Conservation (phyloP, 2,329 filamentous ascomycete species). For the Microthyrium microscopicum region DNA sequence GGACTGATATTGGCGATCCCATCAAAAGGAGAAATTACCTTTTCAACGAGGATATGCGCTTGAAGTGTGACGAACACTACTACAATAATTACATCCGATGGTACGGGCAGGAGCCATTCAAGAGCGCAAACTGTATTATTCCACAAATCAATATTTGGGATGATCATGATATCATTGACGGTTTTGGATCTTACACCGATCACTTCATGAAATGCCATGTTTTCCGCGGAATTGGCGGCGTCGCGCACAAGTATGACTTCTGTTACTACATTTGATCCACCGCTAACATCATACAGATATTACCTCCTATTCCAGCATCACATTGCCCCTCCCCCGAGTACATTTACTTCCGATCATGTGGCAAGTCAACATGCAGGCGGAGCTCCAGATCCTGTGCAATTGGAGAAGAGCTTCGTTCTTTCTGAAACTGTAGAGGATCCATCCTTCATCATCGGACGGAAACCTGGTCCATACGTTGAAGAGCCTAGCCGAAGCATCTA, state of each 20-base stretch:
- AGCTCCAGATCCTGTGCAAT: conserved; percentile 49
- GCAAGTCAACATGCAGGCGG: conserved; percentile 30
- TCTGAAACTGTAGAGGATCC: conserved; percentile 41
- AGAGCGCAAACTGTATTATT: conserved; percentile 43
- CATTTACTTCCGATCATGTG: conserved; percentile 55
- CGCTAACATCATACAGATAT: conserved; percentile 28
- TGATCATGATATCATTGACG: conserved; percentile 50
- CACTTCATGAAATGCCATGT: conserved; percentile 50
- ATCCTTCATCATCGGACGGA: conserved; percentile 63
- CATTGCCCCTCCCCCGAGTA: conserved; percentile 65
- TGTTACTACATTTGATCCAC: background rate
- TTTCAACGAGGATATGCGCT: conserved; percentile 49
- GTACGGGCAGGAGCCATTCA: conserved; percentile 54
- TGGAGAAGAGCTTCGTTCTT: conserved; percentile 58
- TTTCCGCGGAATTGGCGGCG: conserved; percentile 47
- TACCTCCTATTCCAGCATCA: conserved; percentile 59
- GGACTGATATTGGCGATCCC: conserved; percentile 45
- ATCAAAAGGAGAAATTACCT: conserved; percentile 40
- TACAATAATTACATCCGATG: conserved; percentile 44
- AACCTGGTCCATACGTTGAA: conserved; percentile 51
- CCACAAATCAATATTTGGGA: conserved; percentile 51
- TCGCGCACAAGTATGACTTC: conserved; percentile 24
- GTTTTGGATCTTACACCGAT: conserved; percentile 49
- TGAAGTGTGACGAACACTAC: conserved; percentile 44
- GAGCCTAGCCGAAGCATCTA: conserved; percentile 44